Evolutionary conservation across 345 rosid species (phyloP).

Genomic region (Melastoma malabathricum): DNA sequence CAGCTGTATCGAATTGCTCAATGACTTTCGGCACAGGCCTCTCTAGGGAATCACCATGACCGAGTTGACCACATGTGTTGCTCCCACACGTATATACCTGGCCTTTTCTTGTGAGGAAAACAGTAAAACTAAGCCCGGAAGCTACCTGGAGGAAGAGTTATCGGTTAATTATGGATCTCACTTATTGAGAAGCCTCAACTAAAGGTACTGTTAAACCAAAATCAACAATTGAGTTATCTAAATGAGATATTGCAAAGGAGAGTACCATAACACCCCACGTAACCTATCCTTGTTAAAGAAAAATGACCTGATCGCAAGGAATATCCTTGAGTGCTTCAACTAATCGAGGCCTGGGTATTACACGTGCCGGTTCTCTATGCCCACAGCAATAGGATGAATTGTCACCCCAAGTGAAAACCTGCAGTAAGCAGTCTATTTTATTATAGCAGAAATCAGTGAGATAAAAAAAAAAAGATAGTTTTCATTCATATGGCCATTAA

Average conservation of each 20-base stretch:
- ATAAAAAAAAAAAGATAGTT: background rate
- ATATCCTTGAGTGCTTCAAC: constrained; percentile 70
- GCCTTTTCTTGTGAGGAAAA: constrained; percentile 73
- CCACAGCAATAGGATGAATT: constrained; percentile 91
- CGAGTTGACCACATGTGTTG: constrained; percentile 80
- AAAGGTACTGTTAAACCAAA: too few species aligned
- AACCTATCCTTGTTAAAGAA: background rate
- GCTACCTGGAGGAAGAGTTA: constrained; percentile 53
- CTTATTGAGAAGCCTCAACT: too few species aligned
- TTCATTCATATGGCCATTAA: too few species aligned
- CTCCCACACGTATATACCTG: constrained; percentile 65
- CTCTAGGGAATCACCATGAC: constrained; percentile 81
- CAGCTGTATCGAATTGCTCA: constrained; percentile 33
- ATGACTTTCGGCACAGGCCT: constrained; percentile 62
- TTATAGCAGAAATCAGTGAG: constrained; percentile 1
- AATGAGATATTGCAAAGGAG: too few species aligned
- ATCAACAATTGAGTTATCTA: too few species aligned
- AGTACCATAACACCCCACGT: too few species aligned
- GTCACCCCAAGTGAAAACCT: constrained; percentile 96
- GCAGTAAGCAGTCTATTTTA: constrained; percentile 6
- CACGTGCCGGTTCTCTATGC: constrained; percentile 57
- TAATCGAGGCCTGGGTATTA: constrained; percentile 73
- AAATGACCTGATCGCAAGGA: constrained; percentile 69
- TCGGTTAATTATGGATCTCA: background rate
- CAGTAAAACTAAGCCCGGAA: constrained; percentile 81